Conservation (phyloP, 345 rosid genomes). For the Corchorus capsularis region DNA sequence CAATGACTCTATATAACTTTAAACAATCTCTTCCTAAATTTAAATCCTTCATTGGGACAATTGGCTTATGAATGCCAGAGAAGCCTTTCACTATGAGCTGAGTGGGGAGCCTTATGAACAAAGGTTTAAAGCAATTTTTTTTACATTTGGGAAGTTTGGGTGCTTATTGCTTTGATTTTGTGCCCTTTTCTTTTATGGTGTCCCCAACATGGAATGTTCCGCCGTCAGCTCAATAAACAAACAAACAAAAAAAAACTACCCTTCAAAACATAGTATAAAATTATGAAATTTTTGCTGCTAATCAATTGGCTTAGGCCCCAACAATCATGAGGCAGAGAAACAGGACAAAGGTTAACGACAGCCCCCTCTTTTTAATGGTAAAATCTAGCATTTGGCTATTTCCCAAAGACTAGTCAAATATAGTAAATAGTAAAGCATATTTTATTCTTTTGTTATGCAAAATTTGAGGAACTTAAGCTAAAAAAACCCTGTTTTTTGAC, state of each 20-base stretch:
- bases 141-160: constrained; percentile 22
- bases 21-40: neutral
- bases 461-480: neutral
- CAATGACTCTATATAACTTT: constrained; percentile 22
- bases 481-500: neutral
- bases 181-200: neutral
- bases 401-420: neutral
- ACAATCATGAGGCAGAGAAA: constrained; percentile 27
- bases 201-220: constrained; percentile 24
- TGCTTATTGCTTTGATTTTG: neutral
- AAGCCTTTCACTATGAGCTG: constrained; percentile 10
- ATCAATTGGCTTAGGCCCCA: constrained; percentile 25
- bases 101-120: constrained; percentile 21
- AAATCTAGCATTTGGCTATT: neutral
- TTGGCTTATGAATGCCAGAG: constrained; percentile 16
- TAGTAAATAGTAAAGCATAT: neutral
- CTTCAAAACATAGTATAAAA: constrained; percentile 5
- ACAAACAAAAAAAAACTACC: constrained; percentile 1
- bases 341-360: constrained; percentile 3
- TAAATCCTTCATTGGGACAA: constrained; percentile 29
- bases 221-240: constrained; percentile 34
- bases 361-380: neutral
- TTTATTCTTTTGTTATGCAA: neutral
- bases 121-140: neutral
- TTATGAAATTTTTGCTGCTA: neutral